Conservation (phyloP, 164 flowering plant species). For the Magnolia officinalis region DNA sequence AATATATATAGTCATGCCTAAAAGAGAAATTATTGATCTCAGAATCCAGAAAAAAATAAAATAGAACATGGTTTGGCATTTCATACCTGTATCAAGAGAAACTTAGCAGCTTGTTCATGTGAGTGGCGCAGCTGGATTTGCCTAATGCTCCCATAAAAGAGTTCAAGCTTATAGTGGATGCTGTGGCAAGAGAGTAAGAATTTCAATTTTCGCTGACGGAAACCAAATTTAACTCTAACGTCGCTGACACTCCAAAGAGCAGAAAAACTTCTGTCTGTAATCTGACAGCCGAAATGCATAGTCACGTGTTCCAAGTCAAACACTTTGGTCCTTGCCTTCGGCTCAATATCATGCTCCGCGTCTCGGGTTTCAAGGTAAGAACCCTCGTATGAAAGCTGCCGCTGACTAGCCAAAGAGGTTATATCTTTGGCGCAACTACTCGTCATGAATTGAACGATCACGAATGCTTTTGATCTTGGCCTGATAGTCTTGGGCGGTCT, state of each 20-base stretch:
- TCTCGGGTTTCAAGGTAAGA: slow-evolving; percentile 40
- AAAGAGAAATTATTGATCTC: no score
- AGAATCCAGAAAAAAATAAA: not conserved
- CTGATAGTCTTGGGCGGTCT: slow-evolving; percentile 26
- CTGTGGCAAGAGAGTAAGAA: slow-evolving; percentile 14
- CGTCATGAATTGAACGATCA: slow-evolving; percentile 56
- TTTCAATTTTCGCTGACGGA: slow-evolving; percentile 19
- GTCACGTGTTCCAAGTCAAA: slow-evolving; percentile 32
- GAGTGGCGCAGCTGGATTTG: slow-evolving; percentile 55
- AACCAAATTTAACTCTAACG: slow-evolving; percentile 49
- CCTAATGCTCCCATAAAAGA: slow-evolving; percentile 63
- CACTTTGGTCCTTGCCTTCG: slow-evolving; percentile 38
- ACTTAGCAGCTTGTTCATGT: slow-evolving; percentile 25
- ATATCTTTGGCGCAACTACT: slow-evolving; percentile 32
- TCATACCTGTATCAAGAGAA: slow-evolving; percentile 71
- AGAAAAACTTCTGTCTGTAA: slow-evolving; percentile 38
- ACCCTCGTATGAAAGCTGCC: slow-evolving; percentile 28
- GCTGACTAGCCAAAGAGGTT: slow-evolving; percentile 20
- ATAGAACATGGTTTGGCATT: not conserved
- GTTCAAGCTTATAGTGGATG: slow-evolving; percentile 34
- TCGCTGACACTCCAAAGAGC: slow-evolving; percentile 34
- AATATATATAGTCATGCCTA: no score
- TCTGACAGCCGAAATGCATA: slow-evolving; percentile 63
- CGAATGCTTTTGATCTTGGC: slow-evolving; percentile 31
- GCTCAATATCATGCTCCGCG: slow-evolving; percentile 43